Percentiles rank a stretch among this genome's conserved stretches.
Conservation (phyloP, 345 rosid genomes). For the Citrus medica region DNA sequence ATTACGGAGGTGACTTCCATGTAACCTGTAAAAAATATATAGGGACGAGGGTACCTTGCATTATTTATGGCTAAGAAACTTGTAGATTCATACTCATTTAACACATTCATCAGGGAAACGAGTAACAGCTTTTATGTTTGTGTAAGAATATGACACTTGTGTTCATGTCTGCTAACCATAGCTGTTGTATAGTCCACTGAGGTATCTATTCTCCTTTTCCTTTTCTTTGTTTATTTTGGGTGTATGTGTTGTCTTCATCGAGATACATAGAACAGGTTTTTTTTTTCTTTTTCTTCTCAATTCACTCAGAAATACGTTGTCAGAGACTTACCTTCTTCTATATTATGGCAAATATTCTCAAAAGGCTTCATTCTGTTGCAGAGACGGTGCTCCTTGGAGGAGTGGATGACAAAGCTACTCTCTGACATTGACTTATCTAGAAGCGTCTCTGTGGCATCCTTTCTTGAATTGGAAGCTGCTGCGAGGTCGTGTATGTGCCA, state of each 20-base stretch:
- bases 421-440: slow-evolving; percentile 95
- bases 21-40: neutral
- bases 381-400: slow-evolving; percentile 95
- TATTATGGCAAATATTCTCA: slow-evolving; percentile 30
- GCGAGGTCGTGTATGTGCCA: slow-evolving; percentile 88
- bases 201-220: neutral
- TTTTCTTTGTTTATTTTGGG: neutral
- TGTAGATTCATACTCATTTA: neutral
- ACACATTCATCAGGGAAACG: neutral
- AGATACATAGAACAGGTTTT: neutral
- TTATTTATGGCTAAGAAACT: neutral
- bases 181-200: neutral
- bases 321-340: neutral
- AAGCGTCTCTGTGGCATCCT: slow-evolving; percentile 82
- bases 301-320: neutral
- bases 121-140: neutral
- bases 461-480: slow-evolving; percentile 98
- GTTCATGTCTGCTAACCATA: neutral
- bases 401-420: slow-evolving; percentile 91
- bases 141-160: neutral
- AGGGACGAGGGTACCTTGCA: neutral
- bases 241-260: neutral
- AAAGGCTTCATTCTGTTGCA: slow-evolving; percentile 56
- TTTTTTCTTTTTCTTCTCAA: neutral
- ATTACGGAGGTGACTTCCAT: neutral